Base-by-base conservation (phyloP, 2,329 filamentous ascomycete species). In the Monilinia vaccinii-corymbosi region DNA sequence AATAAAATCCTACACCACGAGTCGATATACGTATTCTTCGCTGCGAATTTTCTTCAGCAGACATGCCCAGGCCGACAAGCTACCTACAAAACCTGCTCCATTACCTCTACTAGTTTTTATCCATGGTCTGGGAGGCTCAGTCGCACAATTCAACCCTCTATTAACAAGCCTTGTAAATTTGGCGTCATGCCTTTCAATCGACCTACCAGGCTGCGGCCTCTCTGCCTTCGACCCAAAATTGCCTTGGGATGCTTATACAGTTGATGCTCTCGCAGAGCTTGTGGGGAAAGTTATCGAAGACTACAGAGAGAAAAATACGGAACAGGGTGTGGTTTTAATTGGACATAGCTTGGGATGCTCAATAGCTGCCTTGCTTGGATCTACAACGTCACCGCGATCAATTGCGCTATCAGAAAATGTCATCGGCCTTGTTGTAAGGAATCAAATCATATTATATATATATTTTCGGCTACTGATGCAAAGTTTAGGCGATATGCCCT, bases 301-400 rank as follows among this genome's bases (percentile, higher is more conserved):
- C 49, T 83, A 93, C 69, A 83, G 87, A 45, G 84, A 89, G 65
- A 80, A 79, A 47, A 78, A 82, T 40, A 75, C 78, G 21, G 78
- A 77, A 1, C 91, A 96, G 72, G 82, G 84, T 4, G 81, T 96
- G 16, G 81, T 97, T 23, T 73, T 97, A 34, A 83, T 97, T 61
- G 91, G 87, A 1, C 94, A 99, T 70, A 96, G 91, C 71, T 88
- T 97, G 83, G 94, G 94, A 8, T 91, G 88, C 61, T 88, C 88
- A 3, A 76, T 97, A 23, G 84, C 87, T 7, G 86, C 89, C 31
- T 76, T 87, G 18, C 76, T 97, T 56, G 86, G 90, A 11, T 66
- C 75, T 63, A 62, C 77, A 73, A 66, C 70, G 63, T 83, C 80
- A 2, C 73, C 79, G 1, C 75, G 84, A 61, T 76, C 73, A 25